Evolutionary conservation across 2,329 filamentous ascomycete species (phyloP), one percentile per base, ranked within the genome.

Genomic region (Fusarium fracticaudum): DNA sequence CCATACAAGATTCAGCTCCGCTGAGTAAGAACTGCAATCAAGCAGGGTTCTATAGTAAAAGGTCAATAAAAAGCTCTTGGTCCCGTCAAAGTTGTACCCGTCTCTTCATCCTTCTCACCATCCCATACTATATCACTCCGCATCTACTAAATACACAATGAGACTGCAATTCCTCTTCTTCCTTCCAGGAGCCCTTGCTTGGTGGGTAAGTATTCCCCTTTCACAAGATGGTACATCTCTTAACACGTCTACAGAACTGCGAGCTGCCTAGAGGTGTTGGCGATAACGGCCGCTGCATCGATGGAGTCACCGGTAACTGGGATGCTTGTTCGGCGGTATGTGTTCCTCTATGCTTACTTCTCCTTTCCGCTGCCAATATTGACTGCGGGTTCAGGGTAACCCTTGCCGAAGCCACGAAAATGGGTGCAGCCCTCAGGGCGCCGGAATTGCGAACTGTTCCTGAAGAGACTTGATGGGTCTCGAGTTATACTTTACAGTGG

Each of bases 1-100:
- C 41, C 41, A 17, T 24, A 11, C 10, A 1, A 44, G 41, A 24
- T 24, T 6, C 9, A 44, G 13, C 41, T 44, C n/a, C 9, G 11
- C 0, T 6, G 3, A 17, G 41, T 3, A 44, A 9, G n/a, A 14
- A 12, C 41, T 13, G 0, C 35, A 9, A 37, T 4, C 8, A 37
- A 37, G 8, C 35, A 37, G 35, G 35, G 35, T 37, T 5, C 8
- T 37, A 17, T 37, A 17, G 15, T 37, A 15, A 35, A 44, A 8
- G 9, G 17, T 24, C n/a, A 8, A 15, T 44, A 44, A 17, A 24
- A 44, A 44, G 41, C 41, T 44, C n/a, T 17, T 24, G 5, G 41
- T 22, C 15, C 13, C 8, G 9, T 17, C 7, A 7, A 24, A 43
- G 5, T 22, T n/a, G 20, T 43, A 4, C 8, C 13, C 8, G 10